Evolutionary conservation across 768 basidiomycete species (phyloP).

Genomic region (Suillus clintonianus): DNA sequence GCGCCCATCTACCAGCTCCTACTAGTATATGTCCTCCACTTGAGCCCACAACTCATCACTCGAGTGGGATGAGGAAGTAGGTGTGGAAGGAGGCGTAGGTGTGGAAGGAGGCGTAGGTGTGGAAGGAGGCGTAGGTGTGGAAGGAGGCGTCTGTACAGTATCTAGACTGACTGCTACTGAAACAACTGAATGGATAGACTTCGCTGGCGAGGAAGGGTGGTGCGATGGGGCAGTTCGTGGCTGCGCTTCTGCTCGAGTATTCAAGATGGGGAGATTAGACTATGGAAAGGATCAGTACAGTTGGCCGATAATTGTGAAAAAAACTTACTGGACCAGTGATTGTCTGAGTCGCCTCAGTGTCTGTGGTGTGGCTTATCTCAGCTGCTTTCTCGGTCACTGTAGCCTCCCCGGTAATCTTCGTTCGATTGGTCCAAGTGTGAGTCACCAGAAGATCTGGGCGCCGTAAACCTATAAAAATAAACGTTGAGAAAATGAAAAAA

Average conservation of each 20-base stretch:
- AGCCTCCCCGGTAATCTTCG: neutral
- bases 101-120: no score
- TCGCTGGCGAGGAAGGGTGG: neutral
- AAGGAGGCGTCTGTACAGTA: no score
- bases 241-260: neutral
- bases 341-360: neutral
- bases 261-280: neutral
- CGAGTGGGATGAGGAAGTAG: neutral
- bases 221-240: no score
- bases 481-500: no score
- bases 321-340: neutral
- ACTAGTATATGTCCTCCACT: no score
- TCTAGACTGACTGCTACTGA: neutral
- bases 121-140: no score
- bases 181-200: neutral
- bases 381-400: neutral
- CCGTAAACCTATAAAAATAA: no score
- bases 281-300: neutral
- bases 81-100: neutral
- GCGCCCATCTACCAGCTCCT: no score
- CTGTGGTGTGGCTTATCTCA: neutral
- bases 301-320: no score
- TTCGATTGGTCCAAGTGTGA: neutral
- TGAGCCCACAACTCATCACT: neutral
- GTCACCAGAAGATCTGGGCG: neutral